Conservation (phyloP, 2,329 filamentous ascomycete genomes). For the Talaromyces sp. region DNA sequence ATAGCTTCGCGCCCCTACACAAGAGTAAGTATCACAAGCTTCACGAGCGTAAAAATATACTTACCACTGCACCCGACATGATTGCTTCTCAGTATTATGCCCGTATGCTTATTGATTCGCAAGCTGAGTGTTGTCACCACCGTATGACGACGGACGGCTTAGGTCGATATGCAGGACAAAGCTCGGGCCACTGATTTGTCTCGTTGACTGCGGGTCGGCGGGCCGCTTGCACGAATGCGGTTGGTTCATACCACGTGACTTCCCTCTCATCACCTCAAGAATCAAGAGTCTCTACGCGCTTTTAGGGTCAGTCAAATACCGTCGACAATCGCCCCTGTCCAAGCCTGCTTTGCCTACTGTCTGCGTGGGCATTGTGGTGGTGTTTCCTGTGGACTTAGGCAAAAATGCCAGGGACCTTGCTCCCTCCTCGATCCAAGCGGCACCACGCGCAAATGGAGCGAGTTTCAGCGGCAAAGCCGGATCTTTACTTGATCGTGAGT, state of each 20-base stretch:
- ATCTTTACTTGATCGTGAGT: slow-evolving; percentile 45
- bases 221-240: slow-evolving; percentile 12
- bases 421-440: slow-evolving; percentile 42
- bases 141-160: slow-evolving; percentile 11
- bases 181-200: slow-evolving; percentile 14
- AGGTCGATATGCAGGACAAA: slow-evolving; percentile 12
- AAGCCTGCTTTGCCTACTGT: slow-evolving; percentile 18
- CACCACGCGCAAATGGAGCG: slow-evolving; percentile 41
- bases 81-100: slow-evolving; percentile 20
- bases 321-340: slow-evolving; percentile 25
- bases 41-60: slow-evolving; percentile 17
- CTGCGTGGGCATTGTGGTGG: slow-evolving; percentile 27
- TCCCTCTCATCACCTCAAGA: slow-evolving; percentile 4
- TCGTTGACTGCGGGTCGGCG: slow-evolving; percentile 8
- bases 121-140: slow-evolving; percentile 3
- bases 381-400: slow-evolving; percentile 33
- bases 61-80: slow-evolving; percentile 41
- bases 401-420: slow-evolving; percentile 48
- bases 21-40: slow-evolving; percentile 17
- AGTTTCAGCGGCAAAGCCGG: slow-evolving; percentile 36
- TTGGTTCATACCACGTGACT: slow-evolving; percentile 7
- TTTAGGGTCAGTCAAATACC: slow-evolving; percentile 9
- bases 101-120: neutral
- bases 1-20: slow-evolving; percentile 85
- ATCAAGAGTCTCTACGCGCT: slow-evolving; percentile 12